Evolutionary conservation across 2,329 filamentous ascomycete genomes (phyloP).

Genomic region (Capronia coronata): DNA sequence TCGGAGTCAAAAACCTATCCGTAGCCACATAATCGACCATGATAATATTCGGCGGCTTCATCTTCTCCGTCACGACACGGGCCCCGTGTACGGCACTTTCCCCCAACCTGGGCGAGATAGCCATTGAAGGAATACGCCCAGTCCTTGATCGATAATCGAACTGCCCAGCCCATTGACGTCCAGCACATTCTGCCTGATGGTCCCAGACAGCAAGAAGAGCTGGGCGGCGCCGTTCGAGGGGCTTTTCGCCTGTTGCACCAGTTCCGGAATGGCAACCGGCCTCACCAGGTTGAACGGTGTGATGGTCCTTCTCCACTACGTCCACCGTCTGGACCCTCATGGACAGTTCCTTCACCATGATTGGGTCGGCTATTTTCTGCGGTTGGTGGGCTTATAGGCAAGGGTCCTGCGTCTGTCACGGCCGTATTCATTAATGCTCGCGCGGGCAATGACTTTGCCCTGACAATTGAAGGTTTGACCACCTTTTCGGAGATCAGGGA

Average conservation of each 20-base stretch:
- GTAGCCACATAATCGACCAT: background rate
- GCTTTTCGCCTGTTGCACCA: conserved; percentile 30
- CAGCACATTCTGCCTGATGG: conserved; percentile 1
- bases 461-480: background rate
- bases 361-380: background rate
- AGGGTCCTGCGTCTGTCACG: background rate
- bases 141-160: background rate
- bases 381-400: background rate
- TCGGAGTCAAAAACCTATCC: background rate
- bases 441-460: background rate
- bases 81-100: background rate
- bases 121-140: background rate
- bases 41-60: conserved; percentile 1
- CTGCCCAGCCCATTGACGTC: conserved; percentile 1
- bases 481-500: background rate
- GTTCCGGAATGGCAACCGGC: too few species aligned
- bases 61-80: background rate
- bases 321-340: background rate
- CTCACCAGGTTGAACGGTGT: background rate
- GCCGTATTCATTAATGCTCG: background rate
- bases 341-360: background rate
- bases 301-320: background rate
- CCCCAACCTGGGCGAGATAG: background rate
- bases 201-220: conserved; percentile 22
- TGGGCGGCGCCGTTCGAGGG: conserved; percentile 6